phyloP scores from a whole-genome alignment of 768 basidiomycete species.

The Albatrellus ellisii region DNA sequence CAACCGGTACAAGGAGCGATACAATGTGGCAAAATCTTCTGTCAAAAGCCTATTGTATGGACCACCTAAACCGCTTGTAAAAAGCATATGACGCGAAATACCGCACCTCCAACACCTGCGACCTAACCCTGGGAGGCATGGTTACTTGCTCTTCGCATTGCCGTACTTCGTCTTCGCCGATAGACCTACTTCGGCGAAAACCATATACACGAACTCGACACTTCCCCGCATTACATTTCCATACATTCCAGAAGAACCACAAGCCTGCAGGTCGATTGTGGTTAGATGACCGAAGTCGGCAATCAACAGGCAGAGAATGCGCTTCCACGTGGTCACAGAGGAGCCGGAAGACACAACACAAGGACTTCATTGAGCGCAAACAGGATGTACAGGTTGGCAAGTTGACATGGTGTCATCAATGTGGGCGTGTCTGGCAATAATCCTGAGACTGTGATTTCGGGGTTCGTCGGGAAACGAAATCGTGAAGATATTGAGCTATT shows the following conservation, averaged over 20 bases:
- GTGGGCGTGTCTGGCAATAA: slow-evolving; percentile 18
- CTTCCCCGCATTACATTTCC: slow-evolving; percentile 42
- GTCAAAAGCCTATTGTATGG: no score
- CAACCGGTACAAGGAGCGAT: no score
- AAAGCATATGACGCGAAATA: no score
- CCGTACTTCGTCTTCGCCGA: no score
- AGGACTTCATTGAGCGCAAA: slow-evolving; percentile 39
- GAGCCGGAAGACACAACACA: slow-evolving; percentile 30
- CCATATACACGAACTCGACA: slow-evolving; percentile 37
- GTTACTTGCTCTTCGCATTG: no score
- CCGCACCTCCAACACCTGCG: no score
- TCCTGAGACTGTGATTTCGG: slow-evolving; percentile 2
- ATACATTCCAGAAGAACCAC: slow-evolving; percentile 30
- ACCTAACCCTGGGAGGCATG: no score
- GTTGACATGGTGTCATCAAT: slow-evolving; percentile 30
- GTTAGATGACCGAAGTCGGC: slow-evolving; percentile 37
- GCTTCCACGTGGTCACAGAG: slow-evolving; percentile 28
- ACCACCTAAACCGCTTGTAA: no score
- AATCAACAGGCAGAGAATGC: slow-evolving; percentile 31
- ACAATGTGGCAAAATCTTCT: no score
- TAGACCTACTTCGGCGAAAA: no score
- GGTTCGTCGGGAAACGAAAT: slow-evolving; percentile 19
- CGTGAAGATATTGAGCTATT: slow-evolving; percentile 36
- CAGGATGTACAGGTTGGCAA: slow-evolving; percentile 37
- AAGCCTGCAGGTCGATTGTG: slow-evolving; percentile 30